These are phyloP conservation scores for Crithidia thermophila DNA, from an alignment of 208 protist species.

Conservation along the genomic window DNA sequence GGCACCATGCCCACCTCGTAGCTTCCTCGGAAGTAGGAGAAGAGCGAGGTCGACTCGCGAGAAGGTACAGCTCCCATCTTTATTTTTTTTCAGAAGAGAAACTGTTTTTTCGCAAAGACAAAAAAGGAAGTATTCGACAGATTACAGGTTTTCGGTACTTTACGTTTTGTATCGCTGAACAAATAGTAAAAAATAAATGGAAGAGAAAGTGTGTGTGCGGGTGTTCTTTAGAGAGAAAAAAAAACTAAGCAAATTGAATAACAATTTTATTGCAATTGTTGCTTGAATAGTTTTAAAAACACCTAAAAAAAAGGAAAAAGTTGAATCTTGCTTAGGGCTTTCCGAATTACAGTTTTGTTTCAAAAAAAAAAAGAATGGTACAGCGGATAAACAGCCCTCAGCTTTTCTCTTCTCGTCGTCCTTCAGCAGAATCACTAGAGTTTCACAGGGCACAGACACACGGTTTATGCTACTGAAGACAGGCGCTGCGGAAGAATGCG, in stretches of 20 bases:
- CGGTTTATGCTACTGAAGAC: constrained; percentile 4
- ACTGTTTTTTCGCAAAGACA: background rate
- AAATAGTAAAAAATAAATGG: background rate
- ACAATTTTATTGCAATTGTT: no score
- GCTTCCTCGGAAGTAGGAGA: constrained; percentile 85
- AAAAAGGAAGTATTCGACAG: background rate
- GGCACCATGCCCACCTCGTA: constrained; percentile 89
- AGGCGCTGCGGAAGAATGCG: background rate
- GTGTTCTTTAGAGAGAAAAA: no score
- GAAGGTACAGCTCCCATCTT: constrained; percentile 76
- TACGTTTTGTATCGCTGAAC: no score
- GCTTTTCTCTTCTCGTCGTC: background rate
- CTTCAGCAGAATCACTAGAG: background rate
- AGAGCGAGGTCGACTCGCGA: constrained; percentile 63
- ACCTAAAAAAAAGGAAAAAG: no score
- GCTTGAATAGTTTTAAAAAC: no score
- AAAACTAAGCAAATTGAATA: no score
- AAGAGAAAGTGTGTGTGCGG: background rate
- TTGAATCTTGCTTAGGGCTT: no score
- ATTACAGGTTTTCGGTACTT: no score
- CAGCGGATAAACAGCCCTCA: no score
- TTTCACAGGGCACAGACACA: constrained; percentile 6
- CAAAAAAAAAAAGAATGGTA: no score
- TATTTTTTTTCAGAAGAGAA: background rate
- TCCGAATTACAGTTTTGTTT: no score